Conservation (phyloP, 1,139 yeast species). For the Taphrina communis region DNA sequence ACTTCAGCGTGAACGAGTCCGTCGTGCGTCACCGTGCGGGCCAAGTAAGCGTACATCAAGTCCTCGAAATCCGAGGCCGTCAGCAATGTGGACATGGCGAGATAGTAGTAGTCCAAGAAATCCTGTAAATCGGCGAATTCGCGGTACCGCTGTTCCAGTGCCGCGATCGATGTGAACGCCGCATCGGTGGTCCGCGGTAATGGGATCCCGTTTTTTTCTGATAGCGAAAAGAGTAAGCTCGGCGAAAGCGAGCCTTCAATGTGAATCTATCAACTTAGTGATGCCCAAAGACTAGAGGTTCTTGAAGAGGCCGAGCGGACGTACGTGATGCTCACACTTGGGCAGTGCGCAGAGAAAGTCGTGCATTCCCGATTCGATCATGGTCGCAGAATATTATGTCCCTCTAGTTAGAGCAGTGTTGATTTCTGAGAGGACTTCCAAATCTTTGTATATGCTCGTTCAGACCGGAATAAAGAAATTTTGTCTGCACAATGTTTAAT, state of each 20-base stretch:
- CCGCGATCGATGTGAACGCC: constrained; percentile 56
- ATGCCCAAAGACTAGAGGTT: not conserved
- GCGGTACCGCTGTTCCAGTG: constrained; percentile 62
- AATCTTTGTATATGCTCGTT: too few species aligned
- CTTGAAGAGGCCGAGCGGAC: not conserved
- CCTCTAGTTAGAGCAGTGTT: too few species aligned
- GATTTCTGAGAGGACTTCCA: not conserved
- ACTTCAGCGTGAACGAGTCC: constrained; percentile 69
- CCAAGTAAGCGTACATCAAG: constrained; percentile 74
- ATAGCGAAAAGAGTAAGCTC: constrained; percentile 67
- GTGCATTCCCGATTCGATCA: not conserved
- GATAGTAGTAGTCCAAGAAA: constrained; percentile 75
- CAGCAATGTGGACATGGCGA: constrained; percentile 74
- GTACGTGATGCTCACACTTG: constrained; percentile 33
- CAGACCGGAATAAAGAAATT: not conserved
- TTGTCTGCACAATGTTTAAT: not conserved
- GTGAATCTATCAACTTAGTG: constrained; percentile 60
- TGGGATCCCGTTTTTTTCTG: constrained; percentile 60
- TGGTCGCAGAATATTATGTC: too few species aligned
- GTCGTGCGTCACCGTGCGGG: constrained; percentile 61
- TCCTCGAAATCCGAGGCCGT: constrained; percentile 72
- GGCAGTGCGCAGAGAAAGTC: constrained; percentile 27
- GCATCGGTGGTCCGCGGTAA: constrained; percentile 67
- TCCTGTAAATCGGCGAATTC: constrained; percentile 73
- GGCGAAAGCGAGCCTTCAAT: constrained; percentile 81